Percentiles rank a stretch among this genome's conserved stretches.
phyloP scores from a whole-genome alignment of 73 alveolate genomes.

The Uronychia setigera region DNA sequence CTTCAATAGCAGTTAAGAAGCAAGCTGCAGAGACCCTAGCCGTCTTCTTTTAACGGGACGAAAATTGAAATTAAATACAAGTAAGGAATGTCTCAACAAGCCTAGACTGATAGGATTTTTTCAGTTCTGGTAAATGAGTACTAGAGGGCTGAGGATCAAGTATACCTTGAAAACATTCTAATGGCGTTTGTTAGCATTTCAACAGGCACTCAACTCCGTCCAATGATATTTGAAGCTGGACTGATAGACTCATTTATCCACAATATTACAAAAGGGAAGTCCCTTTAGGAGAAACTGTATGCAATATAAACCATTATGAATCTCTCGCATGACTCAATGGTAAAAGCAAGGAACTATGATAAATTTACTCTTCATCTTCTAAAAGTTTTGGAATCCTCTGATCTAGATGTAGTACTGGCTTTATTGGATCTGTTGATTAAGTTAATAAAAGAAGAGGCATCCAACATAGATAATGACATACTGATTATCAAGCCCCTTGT shows the following conservation, averaged over 20 bases:
- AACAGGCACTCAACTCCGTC: conserved; percentile 7
- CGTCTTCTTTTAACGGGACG: conserved; percentile 22
- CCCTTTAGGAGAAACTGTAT: conserved; percentile 37
- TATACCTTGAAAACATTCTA: conserved; percentile 27
- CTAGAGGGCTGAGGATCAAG: conserved; percentile 33
- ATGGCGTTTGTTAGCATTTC: conserved; percentile 30
- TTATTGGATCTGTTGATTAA: conserved; percentile 26
- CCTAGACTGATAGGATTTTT: conserved; percentile 21
- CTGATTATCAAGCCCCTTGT: conserved; percentile 13
- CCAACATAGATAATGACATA: conserved; percentile 36
- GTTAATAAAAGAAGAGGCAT: conserved; percentile 25
- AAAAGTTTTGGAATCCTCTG: conserved; percentile 7
- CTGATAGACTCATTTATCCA: conserved; percentile 28
- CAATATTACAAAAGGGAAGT: conserved; percentile 39
- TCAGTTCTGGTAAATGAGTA: conserved; percentile 23
- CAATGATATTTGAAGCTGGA: conserved; percentile 44
- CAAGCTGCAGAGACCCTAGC: conserved; percentile 60
- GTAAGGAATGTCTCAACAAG: no score
- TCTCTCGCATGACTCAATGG: conserved; percentile 20
- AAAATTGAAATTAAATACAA: conserved; percentile 2
- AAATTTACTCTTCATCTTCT: conserved; percentile 17
- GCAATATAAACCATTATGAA: conserved; percentile 12
- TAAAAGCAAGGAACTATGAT: conserved; percentile 43
- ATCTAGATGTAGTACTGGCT: conserved; percentile 7
- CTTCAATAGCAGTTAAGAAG: conserved; percentile 33